Conservation (phyloP, 495 filamentous ascomycete species). For the Niebla homalea region DNA sequence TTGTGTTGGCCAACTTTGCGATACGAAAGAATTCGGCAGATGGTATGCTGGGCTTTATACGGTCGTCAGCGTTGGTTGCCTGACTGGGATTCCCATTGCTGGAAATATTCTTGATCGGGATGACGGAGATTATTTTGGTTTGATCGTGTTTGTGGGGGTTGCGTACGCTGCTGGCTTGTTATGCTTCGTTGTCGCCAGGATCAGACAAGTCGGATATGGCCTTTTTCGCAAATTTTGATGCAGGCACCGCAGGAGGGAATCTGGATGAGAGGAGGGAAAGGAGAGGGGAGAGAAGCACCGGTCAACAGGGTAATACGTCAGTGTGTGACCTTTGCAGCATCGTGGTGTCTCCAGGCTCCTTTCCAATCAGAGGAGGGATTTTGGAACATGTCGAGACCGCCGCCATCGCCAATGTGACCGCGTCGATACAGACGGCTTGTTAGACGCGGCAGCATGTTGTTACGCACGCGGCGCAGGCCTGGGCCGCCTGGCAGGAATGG, state of each 20-base stretch:
- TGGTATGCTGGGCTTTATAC: conserved; percentile 83
- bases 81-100: conserved; percentile 81
- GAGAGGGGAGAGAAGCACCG: neutral
- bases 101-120: conserved; percentile 51
- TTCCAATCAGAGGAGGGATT: too few relatives aligned
- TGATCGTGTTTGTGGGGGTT: conserved; percentile 54
- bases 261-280: neutral
- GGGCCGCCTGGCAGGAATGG: too few relatives aligned
- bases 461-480: too few relatives aligned
- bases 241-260: neutral
- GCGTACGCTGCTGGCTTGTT: conserved; percentile 47
- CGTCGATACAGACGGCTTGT: too few relatives aligned
- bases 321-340: too few relatives aligned
- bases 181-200: conserved; percentile 50
- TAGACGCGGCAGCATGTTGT: too few relatives aligned
- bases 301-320: too few relatives aligned
- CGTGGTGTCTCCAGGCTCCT: too few relatives aligned
- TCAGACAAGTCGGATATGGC: conserved; percentile 56
- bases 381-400: too few relatives aligned
- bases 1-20: conserved; percentile 82
- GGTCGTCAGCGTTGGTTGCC: conserved; percentile 73
- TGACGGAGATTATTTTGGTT: conserved; percentile 43
- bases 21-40: conserved; percentile 70
- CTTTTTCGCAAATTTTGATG: conserved; percentile 6
- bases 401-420: too few relatives aligned